These are phyloP conservation scores for Peniophora sp. DNA, from an alignment of 1,284 basidiomycete species.

Conservation along the genomic window DNA sequence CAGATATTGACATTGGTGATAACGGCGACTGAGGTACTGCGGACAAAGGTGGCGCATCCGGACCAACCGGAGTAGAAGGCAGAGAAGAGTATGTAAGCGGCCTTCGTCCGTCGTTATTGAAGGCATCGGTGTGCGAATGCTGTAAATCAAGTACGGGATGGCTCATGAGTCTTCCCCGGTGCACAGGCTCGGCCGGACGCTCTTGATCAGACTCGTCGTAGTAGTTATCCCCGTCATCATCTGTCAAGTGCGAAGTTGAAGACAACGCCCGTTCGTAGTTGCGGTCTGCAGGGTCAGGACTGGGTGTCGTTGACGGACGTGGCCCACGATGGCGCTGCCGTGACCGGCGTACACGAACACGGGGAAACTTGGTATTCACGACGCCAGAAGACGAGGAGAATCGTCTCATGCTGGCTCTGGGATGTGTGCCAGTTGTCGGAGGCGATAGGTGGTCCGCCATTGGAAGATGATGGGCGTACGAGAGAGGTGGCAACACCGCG, in stretches of 20 bases:
- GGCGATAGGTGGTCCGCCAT: no score
- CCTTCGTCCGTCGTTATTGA: conserved; percentile 7
- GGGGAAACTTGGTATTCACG: not conserved
- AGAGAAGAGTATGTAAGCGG: conserved; percentile 56
- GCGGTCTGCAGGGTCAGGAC: not conserved
- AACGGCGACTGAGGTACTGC: conserved; percentile 12
- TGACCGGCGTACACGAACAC: not conserved
- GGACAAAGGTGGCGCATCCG: conserved; percentile 31
- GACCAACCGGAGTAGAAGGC: conserved; percentile 58
- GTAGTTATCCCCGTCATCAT: not conserved
- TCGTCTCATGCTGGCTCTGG: not conserved
- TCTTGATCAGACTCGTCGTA: conserved; percentile 5
- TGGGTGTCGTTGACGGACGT: not conserved
- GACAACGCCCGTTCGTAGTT: not conserved
- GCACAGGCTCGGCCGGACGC: conserved; percentile 1
- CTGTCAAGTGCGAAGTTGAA: not conserved
- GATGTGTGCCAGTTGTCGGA: no score
- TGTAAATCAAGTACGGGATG: conserved; percentile 6
- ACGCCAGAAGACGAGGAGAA: not conserved
- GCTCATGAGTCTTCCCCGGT: conserved; percentile 5
- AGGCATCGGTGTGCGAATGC: conserved; percentile 1
- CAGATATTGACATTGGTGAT: conserved; percentile 12
- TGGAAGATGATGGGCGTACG: no score
- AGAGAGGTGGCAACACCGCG: no score
- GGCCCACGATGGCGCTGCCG: not conserved